phyloP scores from a whole-genome alignment of 2,329 filamentous ascomycete genomes.

The Microdochium bolleyi region DNA sequence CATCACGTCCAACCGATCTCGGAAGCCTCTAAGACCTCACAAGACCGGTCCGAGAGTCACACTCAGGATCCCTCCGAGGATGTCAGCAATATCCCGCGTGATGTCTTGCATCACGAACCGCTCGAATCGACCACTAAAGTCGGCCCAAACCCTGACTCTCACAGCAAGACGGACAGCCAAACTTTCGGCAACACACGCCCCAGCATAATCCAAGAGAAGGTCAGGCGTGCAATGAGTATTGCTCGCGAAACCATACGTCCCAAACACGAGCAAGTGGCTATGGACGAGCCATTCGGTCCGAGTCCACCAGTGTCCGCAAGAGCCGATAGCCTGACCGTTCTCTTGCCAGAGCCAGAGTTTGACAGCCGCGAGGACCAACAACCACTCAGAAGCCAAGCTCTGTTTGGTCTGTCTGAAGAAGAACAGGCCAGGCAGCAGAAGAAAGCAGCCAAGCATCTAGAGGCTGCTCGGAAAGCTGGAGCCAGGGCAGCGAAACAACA shows the following conservation, averaged over 20 bases:
- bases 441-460: slow-evolving; percentile 7
- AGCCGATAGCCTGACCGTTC: background rate
- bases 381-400: background rate
- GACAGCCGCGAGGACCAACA: background rate
- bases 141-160: background rate
- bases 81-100: background rate
- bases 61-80: too few relatives aligned
- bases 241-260: background rate
- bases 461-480: background rate
- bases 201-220: background rate
- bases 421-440: slow-evolving; percentile 6
- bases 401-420: slow-evolving; percentile 1
- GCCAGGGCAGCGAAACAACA: background rate
- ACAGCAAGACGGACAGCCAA: background rate
- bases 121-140: background rate
- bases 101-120: background rate
- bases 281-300: background rate
- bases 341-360: background rate
- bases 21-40: too few relatives aligned
- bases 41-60: too few relatives aligned
- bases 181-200: background rate
- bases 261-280: background rate
- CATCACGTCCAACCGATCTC: too few relatives aligned
- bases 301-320: background rate
- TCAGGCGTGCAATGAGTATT: background rate